These are phyloP conservation scores for Rhynchospora breviuscula DNA, from an alignment of 176 grass and related monocot genomes.

Conservation along the genomic window DNA sequence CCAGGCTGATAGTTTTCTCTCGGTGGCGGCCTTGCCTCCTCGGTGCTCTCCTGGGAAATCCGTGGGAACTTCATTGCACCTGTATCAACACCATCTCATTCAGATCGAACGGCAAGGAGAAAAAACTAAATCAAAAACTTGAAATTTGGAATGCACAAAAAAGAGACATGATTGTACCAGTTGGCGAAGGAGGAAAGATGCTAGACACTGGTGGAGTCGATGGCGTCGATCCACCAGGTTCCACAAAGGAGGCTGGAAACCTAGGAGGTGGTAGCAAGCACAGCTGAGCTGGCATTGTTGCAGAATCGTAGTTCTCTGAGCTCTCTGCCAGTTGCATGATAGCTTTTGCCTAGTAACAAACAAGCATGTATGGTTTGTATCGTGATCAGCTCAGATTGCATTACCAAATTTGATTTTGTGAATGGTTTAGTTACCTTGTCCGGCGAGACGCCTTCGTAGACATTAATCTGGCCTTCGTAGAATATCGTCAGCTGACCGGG, in stretches of 20 bases:
- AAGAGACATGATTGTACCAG: slow-evolving; percentile 11
- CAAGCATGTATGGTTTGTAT: background rate
- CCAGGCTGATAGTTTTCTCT: slow-evolving; percentile 29
- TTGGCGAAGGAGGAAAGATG: slow-evolving; percentile 8
- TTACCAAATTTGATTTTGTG: background rate
- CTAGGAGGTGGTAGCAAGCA: background rate
- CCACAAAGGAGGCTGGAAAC: slow-evolving; percentile 17
- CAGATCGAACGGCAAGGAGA: background rate
- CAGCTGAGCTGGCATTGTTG: background rate
- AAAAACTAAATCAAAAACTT: background rate
- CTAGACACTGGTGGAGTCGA: background rate
- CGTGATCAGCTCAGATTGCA: background rate
- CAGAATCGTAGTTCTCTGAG: slow-evolving; percentile 5
- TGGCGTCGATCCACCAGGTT: background rate
- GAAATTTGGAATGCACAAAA: background rate
- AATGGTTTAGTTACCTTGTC: slow-evolving; percentile 24
- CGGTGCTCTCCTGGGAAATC: slow-evolving; percentile 1
- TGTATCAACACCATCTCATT: slow-evolving; percentile 1
- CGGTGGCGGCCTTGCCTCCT: slow-evolving; percentile 11
- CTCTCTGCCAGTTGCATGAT: slow-evolving; percentile 35
- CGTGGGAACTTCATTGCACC: slow-evolving; percentile 4
- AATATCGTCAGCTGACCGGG: slow-evolving; percentile 34
- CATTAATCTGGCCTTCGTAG: slow-evolving; percentile 33
- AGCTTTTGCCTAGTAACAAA: slow-evolving; percentile 24
- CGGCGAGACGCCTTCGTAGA: slow-evolving; percentile 25